Conservation (phyloP, 1,139 yeast species). For the Fermentozyma sake region DNA sequence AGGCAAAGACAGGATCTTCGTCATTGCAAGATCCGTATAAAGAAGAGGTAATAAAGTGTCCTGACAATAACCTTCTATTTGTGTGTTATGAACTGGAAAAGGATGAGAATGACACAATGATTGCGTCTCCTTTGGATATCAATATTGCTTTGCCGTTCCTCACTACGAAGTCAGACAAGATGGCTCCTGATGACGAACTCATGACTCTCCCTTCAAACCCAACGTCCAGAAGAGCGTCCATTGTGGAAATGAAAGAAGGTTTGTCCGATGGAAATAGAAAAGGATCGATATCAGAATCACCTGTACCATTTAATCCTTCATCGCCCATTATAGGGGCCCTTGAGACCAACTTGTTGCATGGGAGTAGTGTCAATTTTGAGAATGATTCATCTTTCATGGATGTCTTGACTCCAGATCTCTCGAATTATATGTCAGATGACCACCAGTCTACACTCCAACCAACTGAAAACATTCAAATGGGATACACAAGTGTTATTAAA, state of each 20-base stretch:
- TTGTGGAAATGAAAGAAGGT: conserved; percentile 2
- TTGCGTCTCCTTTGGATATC: conserved; percentile 44
- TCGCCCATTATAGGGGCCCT: conserved; percentile 41
- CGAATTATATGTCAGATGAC: conserved; percentile 26
- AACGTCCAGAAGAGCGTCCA: conserved; percentile 17
- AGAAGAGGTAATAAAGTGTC: conserved; percentile 56
- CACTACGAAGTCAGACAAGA: conserved; percentile 38
- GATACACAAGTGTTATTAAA: conserved; percentile 31
- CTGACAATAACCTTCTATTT: conserved; percentile 56
- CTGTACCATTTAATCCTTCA: conserved; percentile 30
- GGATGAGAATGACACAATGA: conserved; percentile 17
- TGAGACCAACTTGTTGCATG: conserved; percentile 37
- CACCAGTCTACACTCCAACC: conserved; percentile 4
- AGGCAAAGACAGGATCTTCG: conserved; percentile 31
- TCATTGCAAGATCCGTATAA: conserved; percentile 48
- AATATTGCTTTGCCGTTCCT: conserved; percentile 44
- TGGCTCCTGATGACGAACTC: conserved; percentile 18
- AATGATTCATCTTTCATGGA: conserved; percentile 9
- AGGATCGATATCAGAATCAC: conserved; percentile 4
- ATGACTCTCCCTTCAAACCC: conserved; percentile 10
- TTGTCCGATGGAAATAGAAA: conserved; percentile 2
- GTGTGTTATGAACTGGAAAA: conserved; percentile 45
- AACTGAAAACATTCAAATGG: conserved; percentile 30
- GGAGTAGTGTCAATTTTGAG: conserved; percentile 11
- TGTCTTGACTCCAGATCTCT: conserved; percentile 25